These are phyloP conservation scores for Botryobasidium botryosum DNA, from an alignment of 768 basidiomycete genomes.

Conservation along the genomic window DNA sequence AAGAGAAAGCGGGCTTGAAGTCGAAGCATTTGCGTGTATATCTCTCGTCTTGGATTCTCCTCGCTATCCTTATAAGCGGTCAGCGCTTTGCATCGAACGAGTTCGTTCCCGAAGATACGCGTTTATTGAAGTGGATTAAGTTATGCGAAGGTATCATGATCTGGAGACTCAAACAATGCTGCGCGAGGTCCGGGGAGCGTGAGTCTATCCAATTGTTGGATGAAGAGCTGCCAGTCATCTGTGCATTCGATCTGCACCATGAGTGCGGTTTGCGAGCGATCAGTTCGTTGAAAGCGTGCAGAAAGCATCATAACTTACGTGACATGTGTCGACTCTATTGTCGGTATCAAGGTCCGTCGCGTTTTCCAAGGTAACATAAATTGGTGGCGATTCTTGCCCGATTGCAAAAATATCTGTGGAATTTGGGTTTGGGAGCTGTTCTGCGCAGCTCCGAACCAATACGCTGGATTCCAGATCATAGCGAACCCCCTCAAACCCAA, in stretches of 20 bases:
- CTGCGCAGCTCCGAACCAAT: neutral
- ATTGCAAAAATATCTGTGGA: neutral
- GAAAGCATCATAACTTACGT: neutral
- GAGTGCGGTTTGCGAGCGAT: neutral
- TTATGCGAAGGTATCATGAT: too few relatives aligned
- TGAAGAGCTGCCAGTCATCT: neutral
- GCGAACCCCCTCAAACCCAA: neutral
- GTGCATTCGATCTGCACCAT: neutral
- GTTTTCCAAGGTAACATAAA: neutral
- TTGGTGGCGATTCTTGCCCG: neutral
- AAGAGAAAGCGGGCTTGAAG: conserved; percentile 12
- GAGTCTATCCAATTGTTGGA: neutral
- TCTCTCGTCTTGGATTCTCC: too few relatives aligned
- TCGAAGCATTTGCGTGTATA: too few relatives aligned
- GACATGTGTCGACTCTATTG: neutral
- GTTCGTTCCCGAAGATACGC: too few relatives aligned
- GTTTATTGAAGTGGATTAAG: too few relatives aligned
- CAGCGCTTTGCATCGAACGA: too few relatives aligned
- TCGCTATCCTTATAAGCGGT: too few relatives aligned
- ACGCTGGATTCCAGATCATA: neutral
- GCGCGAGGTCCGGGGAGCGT: neutral
- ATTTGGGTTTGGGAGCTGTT: neutral
- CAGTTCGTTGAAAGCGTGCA: neutral
- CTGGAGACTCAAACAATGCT: too few relatives aligned
- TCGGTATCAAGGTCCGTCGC: neutral